phyloP scores from a whole-genome alignment of 768 basidiomycete genomes.

The Trametes cingulata region DNA sequence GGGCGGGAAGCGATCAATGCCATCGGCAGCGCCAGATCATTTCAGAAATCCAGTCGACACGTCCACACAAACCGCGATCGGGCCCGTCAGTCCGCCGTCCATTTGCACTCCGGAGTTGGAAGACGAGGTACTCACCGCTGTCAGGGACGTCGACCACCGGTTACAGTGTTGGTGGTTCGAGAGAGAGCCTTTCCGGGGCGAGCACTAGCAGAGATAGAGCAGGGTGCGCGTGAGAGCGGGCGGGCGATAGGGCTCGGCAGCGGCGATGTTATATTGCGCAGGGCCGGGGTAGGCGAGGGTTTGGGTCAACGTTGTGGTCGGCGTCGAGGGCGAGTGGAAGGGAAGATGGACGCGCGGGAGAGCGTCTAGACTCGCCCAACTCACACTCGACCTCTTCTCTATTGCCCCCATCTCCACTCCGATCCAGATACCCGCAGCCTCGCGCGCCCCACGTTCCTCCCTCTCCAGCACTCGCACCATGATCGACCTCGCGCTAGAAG shows the following conservation, averaged over 20 bases:
- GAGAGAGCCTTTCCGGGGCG: neutral
- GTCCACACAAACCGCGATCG: neutral
- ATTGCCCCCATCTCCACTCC: neutral
- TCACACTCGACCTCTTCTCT: slow-evolving; percentile 2
- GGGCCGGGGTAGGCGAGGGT: slow-evolving; percentile 6
- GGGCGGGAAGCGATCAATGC: slow-evolving; percentile 8
- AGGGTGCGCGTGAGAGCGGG: slow-evolving; percentile 13
- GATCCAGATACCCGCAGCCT: neutral
- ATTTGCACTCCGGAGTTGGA: neutral
- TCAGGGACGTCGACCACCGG: slow-evolving; percentile 7
- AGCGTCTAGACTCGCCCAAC: neutral
- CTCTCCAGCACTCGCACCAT: slow-evolving; percentile 1
- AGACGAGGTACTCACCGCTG: slow-evolving; percentile 10
- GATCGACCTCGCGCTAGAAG: slow-evolving; percentile 49
- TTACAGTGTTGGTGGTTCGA: neutral
- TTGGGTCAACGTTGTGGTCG: neutral
- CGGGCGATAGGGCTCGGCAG: neutral
- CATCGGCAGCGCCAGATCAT: slow-evolving; percentile 8
- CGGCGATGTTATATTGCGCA: neutral
- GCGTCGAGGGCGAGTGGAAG: neutral
- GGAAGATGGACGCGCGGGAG: neutral
- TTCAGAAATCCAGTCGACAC: neutral
- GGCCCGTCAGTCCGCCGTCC: neutral
- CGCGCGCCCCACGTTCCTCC: slow-evolving; percentile 1
- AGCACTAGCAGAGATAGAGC: neutral